Evolutionary conservation across 116 monocot species (phyloP), one percentile per base, ranked within the genome.

Genomic region (Iris pallida): DNA sequence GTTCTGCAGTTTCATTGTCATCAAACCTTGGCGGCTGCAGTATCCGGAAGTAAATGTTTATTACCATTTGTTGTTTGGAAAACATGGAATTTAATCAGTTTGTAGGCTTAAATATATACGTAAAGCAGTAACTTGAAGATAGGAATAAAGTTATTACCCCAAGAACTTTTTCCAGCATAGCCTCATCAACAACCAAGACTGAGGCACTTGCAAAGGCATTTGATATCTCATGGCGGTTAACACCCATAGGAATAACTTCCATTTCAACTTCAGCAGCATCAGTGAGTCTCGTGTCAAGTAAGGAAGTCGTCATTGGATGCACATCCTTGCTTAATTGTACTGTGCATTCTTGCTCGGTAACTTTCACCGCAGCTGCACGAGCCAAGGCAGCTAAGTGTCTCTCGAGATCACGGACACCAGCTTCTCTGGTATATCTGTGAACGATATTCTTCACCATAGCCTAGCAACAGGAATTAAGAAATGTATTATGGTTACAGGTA

Each of bases 351-450:
- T 80, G 83, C 65, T 93, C 98, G 8, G 86, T 90, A 65, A 98
- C 74, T 73, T 76, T 90, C 41, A 98, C 98, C 72, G 98, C 98
- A 44, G 98, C 90, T 47, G 88, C 83, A 64, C 98, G 93, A 57
- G 98, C 93, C 56, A 98, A 74, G 44, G 98, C 80, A 71, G 98
- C 90, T 61, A 98, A 54, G 51, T 82, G 82, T 65, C 98, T 76
- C 69, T 98, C 98, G 16, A 98, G 86, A 76, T 82, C 90, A 53
- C 98, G 77, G 20, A 98, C 93, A 70, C 98, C 98, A 55, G 98
- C 98, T 82, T 98, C 98, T 76, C 98, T 77, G 8, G 98, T 98
- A 54, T 98, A 98, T 76, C 88, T 80, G 65, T 88, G 85, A 59
- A 98, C 93, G 45, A 98, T 75, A 57, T 90, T 61, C 74, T 85